Conservation (phyloP, 805 yeast genomes). For the Yarrowia deformans region DNA sequence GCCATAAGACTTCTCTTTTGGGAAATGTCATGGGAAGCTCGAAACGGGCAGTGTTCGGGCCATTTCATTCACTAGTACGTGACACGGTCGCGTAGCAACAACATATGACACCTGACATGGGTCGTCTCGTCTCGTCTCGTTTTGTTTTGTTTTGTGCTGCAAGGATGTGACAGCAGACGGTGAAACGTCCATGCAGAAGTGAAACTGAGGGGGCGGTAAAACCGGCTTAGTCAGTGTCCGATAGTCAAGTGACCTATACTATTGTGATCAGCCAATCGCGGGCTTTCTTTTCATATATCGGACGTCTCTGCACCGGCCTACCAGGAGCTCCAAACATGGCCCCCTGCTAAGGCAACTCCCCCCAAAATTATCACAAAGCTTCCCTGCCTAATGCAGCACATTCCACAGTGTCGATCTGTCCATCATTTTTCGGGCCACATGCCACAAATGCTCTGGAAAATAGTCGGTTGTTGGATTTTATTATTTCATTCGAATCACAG, state of each 20-base stretch:
- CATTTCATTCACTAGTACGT: no score
- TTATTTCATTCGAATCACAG: neutral
- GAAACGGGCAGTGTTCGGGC: no score
- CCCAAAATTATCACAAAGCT: neutral
- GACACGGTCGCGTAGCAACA: neutral
- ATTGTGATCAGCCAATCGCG: no score
- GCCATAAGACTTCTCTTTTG: conserved; percentile 13
- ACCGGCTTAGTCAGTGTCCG: neutral
- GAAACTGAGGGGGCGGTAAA: neutral
- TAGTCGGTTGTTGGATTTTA: neutral
- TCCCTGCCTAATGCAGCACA: conserved; percentile 13
- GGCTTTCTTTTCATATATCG: neutral
- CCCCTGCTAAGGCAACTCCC: no score
- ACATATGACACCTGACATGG: no score
- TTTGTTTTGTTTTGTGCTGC: neutral
- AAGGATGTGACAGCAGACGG: neutral
- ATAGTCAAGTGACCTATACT: neutral
- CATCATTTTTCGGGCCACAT: no score
- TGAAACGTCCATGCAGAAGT: neutral
- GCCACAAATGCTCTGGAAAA: no score
- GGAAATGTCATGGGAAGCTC: neutral
- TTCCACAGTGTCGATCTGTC: conserved; percentile 17
- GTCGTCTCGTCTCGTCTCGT: no score
- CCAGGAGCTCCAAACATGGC: neutral
- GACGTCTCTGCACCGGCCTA: no score